Evolutionary conservation across 176 grass and related monocot genomes (phyloP), one percentile per base, ranked within the genome.

Genomic region (Canna indica): DNA sequence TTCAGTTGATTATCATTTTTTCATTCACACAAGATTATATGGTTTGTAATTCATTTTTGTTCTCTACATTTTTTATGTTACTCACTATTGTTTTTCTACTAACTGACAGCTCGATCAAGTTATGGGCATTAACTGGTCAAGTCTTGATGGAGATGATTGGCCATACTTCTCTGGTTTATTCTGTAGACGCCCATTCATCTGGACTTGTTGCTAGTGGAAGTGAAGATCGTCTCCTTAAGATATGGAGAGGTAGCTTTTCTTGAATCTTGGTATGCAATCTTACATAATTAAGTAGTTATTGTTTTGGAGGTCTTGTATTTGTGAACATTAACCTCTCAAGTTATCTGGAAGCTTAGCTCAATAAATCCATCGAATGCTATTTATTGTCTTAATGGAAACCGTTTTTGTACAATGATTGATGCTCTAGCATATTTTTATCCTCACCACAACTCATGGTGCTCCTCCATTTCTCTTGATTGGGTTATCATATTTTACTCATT

Each of bases 151-250:
- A 99, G 73, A 89, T 99, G 94, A 73, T 85, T 44, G 94, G 89
- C 13, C 94, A 99, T 71, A 87, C 84, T 76, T 99, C 94, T 85
- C 89, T 99, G 60, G 84, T 99, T 67, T 99, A 99, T 90, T 97
- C 89, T 50, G 89, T 99, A 33, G 88, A 88, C 45, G 79, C 82
- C 44, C 84, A 99, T 83, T 83, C 84, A 26, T 99, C 89, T 53
- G 94, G 94, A 80, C 77, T 90, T 68, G 77, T 99, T 92, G 94
- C 89, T 69, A 99, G 89, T 83, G 89, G 88, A 54, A 90, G 94
- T 73, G 94, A 99, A 82, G 94, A 99, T 70, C 76, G 80, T 22
- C 88, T 83, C 57, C 76, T 90, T 5, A 99, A 99, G 75, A 83
- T 99, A 83, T 99, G 94, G 94, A 92, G 84, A 93, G 94, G 94